Evolutionary conservation across 495 filamentous ascomycete species (phyloP).

Genomic region (Penicillium cinerascens): DNA sequence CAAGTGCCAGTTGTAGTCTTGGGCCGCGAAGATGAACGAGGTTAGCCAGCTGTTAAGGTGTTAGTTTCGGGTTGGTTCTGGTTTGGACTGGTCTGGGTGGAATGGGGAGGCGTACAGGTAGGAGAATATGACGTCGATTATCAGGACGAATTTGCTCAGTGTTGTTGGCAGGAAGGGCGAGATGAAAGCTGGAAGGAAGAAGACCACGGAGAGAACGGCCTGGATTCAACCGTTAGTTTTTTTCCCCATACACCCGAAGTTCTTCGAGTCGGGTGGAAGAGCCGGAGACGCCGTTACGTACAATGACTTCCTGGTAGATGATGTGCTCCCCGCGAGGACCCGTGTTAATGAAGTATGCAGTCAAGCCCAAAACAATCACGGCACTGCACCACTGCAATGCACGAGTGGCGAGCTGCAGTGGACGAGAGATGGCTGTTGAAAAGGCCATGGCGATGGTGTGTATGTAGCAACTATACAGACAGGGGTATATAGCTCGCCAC

Average conservation of each 20-base stretch:
- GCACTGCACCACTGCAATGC: conserved; percentile 51
- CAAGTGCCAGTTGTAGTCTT: conserved; percentile 47
- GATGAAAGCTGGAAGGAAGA: conserved; percentile 56
- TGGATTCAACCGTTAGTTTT: conserved; percentile 15
- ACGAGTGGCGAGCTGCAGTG: conserved; percentile 35
- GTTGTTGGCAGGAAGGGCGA: conserved; percentile 45
- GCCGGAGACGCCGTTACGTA: conserved; percentile 28
- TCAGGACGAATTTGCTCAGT: conserved; percentile 43
- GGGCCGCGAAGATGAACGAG: conserved; percentile 55
- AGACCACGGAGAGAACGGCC: conserved; percentile 53
- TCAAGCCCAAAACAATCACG: conserved; percentile 59
- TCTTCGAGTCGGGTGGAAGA: neutral
- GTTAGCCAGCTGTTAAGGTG: conserved; percentile 50
- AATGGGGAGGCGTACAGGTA: conserved; percentile 44
- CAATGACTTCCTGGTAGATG: conserved; percentile 56
- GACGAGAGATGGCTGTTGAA: conserved; percentile 30
- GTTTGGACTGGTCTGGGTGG: neutral
- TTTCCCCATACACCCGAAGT: neutral
- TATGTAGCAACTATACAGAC: neutral
- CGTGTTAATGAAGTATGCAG: conserved; percentile 51
- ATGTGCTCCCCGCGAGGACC: conserved; percentile 41
- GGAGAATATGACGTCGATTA: conserved; percentile 59
- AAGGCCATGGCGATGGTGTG: conserved; percentile 25
- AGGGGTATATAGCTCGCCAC: neutral
- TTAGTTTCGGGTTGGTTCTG: conserved; percentile 9